These are phyloP conservation scores for Ustilago crameri DNA, from an alignment of 1,284 basidiomycete species.

Conservation along the genomic window DNA sequence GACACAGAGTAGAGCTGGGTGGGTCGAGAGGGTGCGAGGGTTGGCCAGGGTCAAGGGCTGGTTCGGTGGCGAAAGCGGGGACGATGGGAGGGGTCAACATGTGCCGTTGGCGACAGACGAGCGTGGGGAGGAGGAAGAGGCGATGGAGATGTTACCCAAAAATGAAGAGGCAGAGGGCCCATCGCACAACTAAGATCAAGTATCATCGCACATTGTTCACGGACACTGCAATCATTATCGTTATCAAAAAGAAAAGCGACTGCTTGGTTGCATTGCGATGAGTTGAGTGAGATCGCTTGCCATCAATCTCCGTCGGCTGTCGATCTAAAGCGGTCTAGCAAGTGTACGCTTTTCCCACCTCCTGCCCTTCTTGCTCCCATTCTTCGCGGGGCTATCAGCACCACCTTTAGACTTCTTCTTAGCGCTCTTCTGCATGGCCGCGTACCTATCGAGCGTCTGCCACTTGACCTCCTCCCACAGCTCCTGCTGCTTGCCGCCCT, in stretches of 20 bases:
- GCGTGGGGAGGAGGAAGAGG: constrained; percentile 35
- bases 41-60: constrained; percentile 6
- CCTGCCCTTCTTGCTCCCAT: constrained; percentile 34
- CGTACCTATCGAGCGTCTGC: constrained; percentile 41
- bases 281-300: not conserved
- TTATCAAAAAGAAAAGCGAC: not conserved
- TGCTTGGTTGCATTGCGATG: too few relatives aligned
- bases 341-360: constrained; percentile 13
- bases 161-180: not conserved
- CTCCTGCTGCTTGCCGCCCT: constrained; percentile 27
- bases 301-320: too few relatives aligned
- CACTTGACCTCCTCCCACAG: constrained; percentile 45
- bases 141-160: constrained; percentile 55
- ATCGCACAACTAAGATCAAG: too few relatives aligned
- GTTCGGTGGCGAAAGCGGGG: not conserved
- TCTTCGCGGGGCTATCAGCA: constrained; percentile 8
- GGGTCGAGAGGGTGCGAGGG: constrained; percentile 10
- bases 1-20: constrained; percentile 43
- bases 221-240: not conserved
- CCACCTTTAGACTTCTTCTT: constrained; percentile 15
- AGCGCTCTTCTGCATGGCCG: constrained; percentile 33
- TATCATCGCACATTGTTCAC: too few relatives aligned
- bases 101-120: constrained; percentile 26
- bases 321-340: too few relatives aligned
- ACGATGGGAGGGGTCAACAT: constrained; percentile 34